These are phyloP conservation scores for Tetracentron sinense DNA, from an alignment of 164 flowering plant species.

Conservation along the genomic window DNA sequence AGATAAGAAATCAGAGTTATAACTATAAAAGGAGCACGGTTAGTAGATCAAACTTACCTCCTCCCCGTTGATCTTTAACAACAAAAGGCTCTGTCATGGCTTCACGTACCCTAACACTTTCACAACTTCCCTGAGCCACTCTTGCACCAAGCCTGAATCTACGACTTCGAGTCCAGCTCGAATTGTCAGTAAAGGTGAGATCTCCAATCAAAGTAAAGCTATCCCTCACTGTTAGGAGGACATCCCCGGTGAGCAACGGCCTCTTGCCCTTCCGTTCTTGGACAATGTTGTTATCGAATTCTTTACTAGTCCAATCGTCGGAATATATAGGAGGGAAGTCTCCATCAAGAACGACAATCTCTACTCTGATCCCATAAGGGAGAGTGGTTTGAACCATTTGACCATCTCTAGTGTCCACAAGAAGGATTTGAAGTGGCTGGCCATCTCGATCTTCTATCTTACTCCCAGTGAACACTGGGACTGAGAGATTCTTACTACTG, in stretches of 20 bases:
- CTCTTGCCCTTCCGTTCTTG: slow-evolving; percentile 56
- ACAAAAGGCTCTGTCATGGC: slow-evolving; percentile 55
- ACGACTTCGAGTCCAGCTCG: slow-evolving; percentile 73
- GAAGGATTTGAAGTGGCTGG: slow-evolving; percentile 33
- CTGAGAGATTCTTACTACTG: slow-evolving; percentile 33
- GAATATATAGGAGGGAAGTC: slow-evolving; percentile 38
- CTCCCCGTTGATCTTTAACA: slow-evolving; percentile 70
- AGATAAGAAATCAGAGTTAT: neutral
- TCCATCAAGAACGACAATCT: slow-evolving; percentile 58
- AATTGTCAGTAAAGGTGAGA: slow-evolving; percentile 64
- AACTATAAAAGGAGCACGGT: no score
- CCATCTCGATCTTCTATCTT: slow-evolving; percentile 39
- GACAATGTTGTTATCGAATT: slow-evolving; percentile 44
- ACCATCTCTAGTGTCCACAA: slow-evolving; percentile 28
- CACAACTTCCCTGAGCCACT: slow-evolving; percentile 29
- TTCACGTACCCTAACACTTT: slow-evolving; percentile 43
- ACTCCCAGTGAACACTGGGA: slow-evolving; percentile 62
- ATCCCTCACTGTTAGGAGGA: slow-evolving; percentile 37
- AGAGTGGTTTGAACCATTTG: slow-evolving; percentile 14
- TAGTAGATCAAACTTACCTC: slow-evolving; percentile 29
- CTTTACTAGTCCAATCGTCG: slow-evolving; percentile 43
- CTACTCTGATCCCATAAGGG: slow-evolving; percentile 39
- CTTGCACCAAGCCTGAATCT: slow-evolving; percentile 58
- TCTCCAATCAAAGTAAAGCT: slow-evolving; percentile 39
- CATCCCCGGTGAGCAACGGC: slow-evolving; percentile 60